Evolutionary conservation across 306 rosid species (phyloP).

Genomic region (Ceratonia siliqua): DNA sequence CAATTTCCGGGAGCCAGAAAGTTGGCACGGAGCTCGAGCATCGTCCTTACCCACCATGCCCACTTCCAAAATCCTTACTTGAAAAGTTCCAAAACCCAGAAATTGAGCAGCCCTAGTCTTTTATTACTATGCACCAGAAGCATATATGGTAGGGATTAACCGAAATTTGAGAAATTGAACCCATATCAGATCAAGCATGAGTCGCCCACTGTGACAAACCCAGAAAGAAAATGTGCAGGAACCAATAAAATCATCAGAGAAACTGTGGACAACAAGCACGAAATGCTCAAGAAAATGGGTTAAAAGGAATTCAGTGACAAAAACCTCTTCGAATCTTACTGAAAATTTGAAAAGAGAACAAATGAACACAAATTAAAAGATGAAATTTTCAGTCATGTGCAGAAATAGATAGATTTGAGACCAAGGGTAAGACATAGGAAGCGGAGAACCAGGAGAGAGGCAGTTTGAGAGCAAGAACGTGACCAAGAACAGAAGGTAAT

Average conservation of each 20-base stretch:
- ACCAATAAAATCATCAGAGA: background rate
- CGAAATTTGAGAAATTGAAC: slow-evolving; percentile 35
- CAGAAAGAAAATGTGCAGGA: background rate
- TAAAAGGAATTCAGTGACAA: background rate
- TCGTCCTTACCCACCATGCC: slow-evolving; percentile 75
- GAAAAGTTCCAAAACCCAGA: slow-evolving; percentile 17
- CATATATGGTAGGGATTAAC: slow-evolving; percentile 27
- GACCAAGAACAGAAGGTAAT: background rate
- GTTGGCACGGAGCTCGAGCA: slow-evolving; percentile 52
- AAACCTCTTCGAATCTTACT: slow-evolving; percentile 15
- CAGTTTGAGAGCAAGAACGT: background rate
- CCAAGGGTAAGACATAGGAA: slow-evolving; percentile 35
- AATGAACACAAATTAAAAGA: slow-evolving; percentile 15
- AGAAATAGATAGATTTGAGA: slow-evolving; percentile 20
- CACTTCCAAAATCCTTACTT: slow-evolving; percentile 30
- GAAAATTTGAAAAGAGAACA: background rate
- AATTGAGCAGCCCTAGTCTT: slow-evolving; percentile 15
- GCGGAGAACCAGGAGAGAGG: background rate
- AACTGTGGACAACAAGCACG: background rate
- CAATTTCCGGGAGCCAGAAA: slow-evolving; percentile 50
- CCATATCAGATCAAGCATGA: slow-evolving; percentile 50
- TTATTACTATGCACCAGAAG: slow-evolving; percentile 1
- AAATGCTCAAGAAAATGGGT: background rate
- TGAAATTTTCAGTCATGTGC: background rate
- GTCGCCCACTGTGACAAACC: background rate